Conservation (phyloP, 2,329 filamentous ascomycete species). For the Sclerotinia glacialis region DNA sequence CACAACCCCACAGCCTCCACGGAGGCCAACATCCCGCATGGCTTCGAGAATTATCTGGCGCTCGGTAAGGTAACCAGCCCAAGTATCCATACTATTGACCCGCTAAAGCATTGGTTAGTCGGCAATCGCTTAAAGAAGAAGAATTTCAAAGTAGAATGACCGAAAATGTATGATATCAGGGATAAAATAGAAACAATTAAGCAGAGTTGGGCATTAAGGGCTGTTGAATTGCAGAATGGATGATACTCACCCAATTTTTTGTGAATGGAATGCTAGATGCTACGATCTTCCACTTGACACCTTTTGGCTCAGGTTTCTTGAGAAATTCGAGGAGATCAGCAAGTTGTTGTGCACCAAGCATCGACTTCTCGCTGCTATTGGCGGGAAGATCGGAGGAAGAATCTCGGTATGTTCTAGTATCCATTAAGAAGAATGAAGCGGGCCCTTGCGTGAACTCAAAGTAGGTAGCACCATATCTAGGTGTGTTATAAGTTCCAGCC, state of each 20-base stretch:
- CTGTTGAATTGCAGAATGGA: background rate
- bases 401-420: conserved; percentile 83
- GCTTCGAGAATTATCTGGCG: conserved; percentile 76
- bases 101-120: conserved; percentile 42
- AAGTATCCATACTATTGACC: conserved; percentile 83
- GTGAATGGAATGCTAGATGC: conserved; percentile 91
- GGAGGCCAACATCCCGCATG: conserved; percentile 82
- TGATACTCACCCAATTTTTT: conserved; percentile 73
- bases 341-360: conserved; percentile 80
- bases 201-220: background rate
- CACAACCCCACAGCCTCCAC: conserved; percentile 71
- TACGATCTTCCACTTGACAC: conserved; percentile 90
- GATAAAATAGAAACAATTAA: background rate
- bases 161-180: background rate
- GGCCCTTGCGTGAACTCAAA: conserved; percentile 89
- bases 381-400: conserved; percentile 59
- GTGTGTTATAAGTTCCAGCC: conserved; percentile 43
- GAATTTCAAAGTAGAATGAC: background rate
- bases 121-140: background rate
- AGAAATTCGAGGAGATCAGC: conserved; percentile 78
- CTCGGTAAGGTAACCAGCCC: conserved; percentile 87
- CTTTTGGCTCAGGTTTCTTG: conserved; percentile 64
- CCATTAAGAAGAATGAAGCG: conserved; percentile 90
- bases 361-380: conserved; percentile 69
- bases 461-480: conserved; percentile 65